Evolutionary conservation across 108 stramenopile genomes (phyloP), one percentile per base, ranked within the genome.

Genomic region (Cyclotella atomus): DNA sequence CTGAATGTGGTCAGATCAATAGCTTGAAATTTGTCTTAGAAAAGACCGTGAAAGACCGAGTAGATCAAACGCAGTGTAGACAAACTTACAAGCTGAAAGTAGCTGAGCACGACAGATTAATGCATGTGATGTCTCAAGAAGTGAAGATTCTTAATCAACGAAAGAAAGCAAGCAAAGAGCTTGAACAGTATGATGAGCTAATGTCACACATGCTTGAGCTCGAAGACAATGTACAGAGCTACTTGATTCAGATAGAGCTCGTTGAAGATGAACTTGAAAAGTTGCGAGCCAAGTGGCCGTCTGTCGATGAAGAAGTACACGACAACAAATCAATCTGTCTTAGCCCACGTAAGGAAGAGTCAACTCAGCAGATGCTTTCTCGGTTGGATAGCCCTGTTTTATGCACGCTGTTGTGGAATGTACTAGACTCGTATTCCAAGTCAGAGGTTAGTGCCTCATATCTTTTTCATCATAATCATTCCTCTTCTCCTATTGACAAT

Each of bases 181-280:
- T 60, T n/a, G 50, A 76, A 25, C 50, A 57, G 36, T 46, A 23
- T n/a, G 65, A 68, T 30, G 70, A 64, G 9, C 70, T 44, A 5
- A 19, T 50, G 5, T 72, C 59, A 9, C 59, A 34, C 35, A 62
- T 74, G 27, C 46, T 55, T 75, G 85, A 91, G 21, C 65, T 59
- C 2, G 63, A 80, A 53, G 83, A 88, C 46, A 84, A 61, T 33
- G 67, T 95, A 29, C 84, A 88, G 62, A 89, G 90, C n/a, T 52
- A 88, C 24, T 86, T 89, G 54, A 68, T 95, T 30, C 88, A 87
- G 68, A 65, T 91, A 9, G 95, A 95, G 67, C 68, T 95, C 2
- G 60, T 95, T 23, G 88, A 88, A 43, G 70, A 66, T 15, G 89
- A 88, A 43, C 35, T 95, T 43, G 89, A 89, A 43, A 72, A 88